These are phyloP conservation scores for Fusarium chaquense DNA, from an alignment of 2,329 filamentous ascomycete species.

Conservation along the genomic window DNA sequence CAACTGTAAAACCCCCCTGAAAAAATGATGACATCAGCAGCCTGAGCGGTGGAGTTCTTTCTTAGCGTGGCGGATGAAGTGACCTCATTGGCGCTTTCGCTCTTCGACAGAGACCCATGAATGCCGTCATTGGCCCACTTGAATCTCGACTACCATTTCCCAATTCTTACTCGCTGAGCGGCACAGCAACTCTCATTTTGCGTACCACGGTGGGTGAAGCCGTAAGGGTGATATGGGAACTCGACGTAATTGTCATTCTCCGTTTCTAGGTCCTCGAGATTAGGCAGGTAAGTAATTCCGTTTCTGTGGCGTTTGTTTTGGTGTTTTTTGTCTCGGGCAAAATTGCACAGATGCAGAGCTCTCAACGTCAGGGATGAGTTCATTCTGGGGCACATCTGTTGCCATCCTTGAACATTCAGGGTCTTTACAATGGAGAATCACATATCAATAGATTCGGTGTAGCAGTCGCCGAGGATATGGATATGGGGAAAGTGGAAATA, in stretches of 20 bases:
- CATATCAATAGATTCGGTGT: slow-evolving; percentile 10
- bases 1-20: slow-evolving; percentile 3
- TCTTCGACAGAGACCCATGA: not conserved
- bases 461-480: not conserved
- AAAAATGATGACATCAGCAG: slow-evolving; percentile 44
- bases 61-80: slow-evolving; percentile 33
- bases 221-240: not conserved
- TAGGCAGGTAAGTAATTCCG: slow-evolving; percentile 9
- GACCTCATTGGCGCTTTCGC: slow-evolving; percentile 44
- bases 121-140: slow-evolving; percentile 47
- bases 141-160: slow-evolving; percentile 13
- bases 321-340: not conserved
- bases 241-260: slow-evolving; percentile 37
- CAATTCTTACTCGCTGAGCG: slow-evolving; percentile 25
- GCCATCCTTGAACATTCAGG: slow-evolving; percentile 10
- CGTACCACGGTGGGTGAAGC: slow-evolving; percentile 10
- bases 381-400: slow-evolving; percentile 14
- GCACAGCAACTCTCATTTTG: slow-evolving; percentile 17
- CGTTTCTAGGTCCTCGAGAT: slow-evolving; percentile 25
- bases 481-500: slow-evolving; percentile 21
- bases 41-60: not conserved
- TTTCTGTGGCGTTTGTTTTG: slow-evolving; percentile 29
- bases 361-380: slow-evolving; percentile 34
- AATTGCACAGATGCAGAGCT: not conserved
- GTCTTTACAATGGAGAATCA: slow-evolving; percentile 5